Evolutionary conservation across 2,329 filamentous ascomycete species (phyloP), one percentile per base, ranked within the genome.

Genomic region (Boeremia exigua): DNA sequence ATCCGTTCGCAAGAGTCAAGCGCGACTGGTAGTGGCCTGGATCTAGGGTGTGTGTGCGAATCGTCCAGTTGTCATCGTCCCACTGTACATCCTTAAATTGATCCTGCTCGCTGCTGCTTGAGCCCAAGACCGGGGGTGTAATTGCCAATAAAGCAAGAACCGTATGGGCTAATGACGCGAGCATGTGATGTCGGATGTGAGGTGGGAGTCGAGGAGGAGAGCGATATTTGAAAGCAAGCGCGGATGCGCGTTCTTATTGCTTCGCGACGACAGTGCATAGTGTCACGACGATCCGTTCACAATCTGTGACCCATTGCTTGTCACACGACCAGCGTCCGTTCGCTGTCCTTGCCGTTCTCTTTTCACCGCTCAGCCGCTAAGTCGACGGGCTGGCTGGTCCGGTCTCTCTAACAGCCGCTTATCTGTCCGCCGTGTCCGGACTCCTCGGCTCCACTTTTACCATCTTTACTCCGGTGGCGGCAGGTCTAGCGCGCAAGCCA

Each of bases 21-120:
- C 86, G 85, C 4, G 84, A 82, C 66, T 88, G 84, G 63, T 84
- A 86, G 63, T 86, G 80, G 28, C 84, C 84, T 72, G 81, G 81
- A 56, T 85, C 81, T 12, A 88, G 72, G 9, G 72, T 69, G 10
- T 77, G 82, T 9, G 83, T 86, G 5, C 76, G 79, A 19, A 88
- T 72, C 12, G 77, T 71, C 85, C 85, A 88, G 34, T 81, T 80
- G 19, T 79, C 77, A 56, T 86, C 80, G 67, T 87, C 82, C 84
- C 84, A 88, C 2, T 80, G 81, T 15, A 86, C 83, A 37, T 80
- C 77, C 23, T 57, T 56, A 47, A 71, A 70, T 25, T 63, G 57
- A 15, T 66, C 58, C 42, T 65, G 63, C 54, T 66, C 61, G 45
- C 51, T 63, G 51, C 61, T 66, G 9, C 53, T 62, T 9, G 65